Base-by-base conservation (phyloP, 768 basidiomycete species). In the Hirschioporus abietinus region DNA sequence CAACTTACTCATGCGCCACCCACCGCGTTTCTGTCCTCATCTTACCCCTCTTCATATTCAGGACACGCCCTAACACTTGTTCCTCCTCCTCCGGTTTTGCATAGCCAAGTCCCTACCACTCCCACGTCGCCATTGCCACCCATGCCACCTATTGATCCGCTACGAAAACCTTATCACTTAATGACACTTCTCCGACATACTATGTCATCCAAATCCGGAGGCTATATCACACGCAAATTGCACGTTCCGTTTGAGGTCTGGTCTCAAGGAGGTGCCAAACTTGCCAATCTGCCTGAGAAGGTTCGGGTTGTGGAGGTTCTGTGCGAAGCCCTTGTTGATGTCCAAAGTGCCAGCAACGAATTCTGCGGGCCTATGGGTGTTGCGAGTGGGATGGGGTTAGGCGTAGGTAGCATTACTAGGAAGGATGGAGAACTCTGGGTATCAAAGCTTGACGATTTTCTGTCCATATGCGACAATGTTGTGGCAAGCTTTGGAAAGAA, bases 181-280 rank as follows among this genome's bases (percentile, higher is more conserved):
- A 95, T 96, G 93, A 80, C 82, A 68, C 83, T 93, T 25, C 79
- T 96, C 42, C 83, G 88, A 67, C 85, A 81, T 64, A 93, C 93
- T 27, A 96, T 96, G 87, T 84, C 81, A 42, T 88, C 87, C 42
- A 81, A 83, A 68, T 87, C 90, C 4, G 95, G 95, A n/a, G 93
- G 92, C 35, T 96, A 95, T 75, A 81, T 96, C 66, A 95, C 93
- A 18, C 89, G 88, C 60, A 85, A 90, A 60, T 77, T 96, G 70
- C 94, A 95, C 76, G 91, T 96, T 30, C 93, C 95, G 17, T 86
- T 87, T 65, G 92, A 93, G 73, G 90, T 95, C 25, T 96, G 95
- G 95, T 91, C 92, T 59, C 91, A 93, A 74, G 90, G 91, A 30
- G 93, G 94, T 58, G 92, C 90, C 34, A 95, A 95, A 75, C 83